A percentile compares a stretch with the other conserved stretches of the same genome.
Conservation (phyloP, 768 basidiomycete genomes). For the Hebeloma cylindrosporum region DNA sequence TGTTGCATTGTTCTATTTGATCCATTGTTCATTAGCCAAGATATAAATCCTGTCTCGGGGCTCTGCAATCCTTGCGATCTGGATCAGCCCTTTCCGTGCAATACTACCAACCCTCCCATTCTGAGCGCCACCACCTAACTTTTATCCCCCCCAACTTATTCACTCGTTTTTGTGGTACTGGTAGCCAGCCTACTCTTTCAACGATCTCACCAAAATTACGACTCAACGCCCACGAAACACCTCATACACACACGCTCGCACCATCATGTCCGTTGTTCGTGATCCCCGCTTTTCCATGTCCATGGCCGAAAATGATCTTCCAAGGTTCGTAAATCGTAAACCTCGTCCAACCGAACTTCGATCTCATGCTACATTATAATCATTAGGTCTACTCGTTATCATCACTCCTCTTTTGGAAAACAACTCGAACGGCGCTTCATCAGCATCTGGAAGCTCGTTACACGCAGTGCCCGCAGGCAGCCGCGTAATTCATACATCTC, state of each 20-base stretch:
- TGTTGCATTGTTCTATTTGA: slow-evolving; percentile 7
- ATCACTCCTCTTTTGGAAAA: slow-evolving; percentile 39
- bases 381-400: slow-evolving; percentile 11
- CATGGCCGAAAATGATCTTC: slow-evolving; percentile 18
- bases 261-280: slow-evolving; percentile 27
- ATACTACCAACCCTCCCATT: slow-evolving; percentile 8
- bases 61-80: slow-evolving; percentile 21
- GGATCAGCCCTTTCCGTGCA: slow-evolving; percentile 24
- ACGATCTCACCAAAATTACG: not conserved
- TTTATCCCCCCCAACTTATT: slow-evolving; percentile 15
- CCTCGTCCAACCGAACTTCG: slow-evolving; percentile 7
- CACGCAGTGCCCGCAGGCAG: slow-evolving; percentile 49
- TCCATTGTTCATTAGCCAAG: no score
- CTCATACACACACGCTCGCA: no score
- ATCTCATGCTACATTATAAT: not conserved
- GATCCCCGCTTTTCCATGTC: slow-evolving; percentile 34
- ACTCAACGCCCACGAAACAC: no score
- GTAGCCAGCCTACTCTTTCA: slow-evolving; percentile 16
- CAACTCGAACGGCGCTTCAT: slow-evolving; percentile 57
- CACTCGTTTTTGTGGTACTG: slow-evolving; percentile 20
- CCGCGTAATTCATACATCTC: slow-evolving; percentile 54
- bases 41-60: slow-evolving; percentile 4
- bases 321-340: slow-evolving; percentile 6
- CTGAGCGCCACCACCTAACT: slow-evolving; percentile 13
- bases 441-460: slow-evolving; percentile 61